Percentiles rank a stretch among this genome's conserved stretches.
phyloP scores from a whole-genome alignment of 371 early-diverging fungal species.

The Rhizopus sp. region DNA sequence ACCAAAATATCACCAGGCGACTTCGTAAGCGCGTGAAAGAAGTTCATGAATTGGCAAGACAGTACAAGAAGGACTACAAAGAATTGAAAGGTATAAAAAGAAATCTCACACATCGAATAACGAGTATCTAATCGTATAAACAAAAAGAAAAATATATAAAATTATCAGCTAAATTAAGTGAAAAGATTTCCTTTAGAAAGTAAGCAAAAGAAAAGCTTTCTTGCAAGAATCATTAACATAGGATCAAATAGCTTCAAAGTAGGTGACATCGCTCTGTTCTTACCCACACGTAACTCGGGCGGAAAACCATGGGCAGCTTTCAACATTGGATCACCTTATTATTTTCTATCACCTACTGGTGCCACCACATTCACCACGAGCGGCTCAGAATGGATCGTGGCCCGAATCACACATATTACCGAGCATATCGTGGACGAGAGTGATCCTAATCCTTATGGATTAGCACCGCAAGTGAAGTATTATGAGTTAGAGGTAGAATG shows the following conservation, averaged over 20 bases:
- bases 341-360: conserved; percentile 63
- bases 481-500: conserved; percentile 61
- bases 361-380: conserved; percentile 40
- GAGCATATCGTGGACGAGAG: conserved; percentile 49
- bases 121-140: not conserved
- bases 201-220: conserved; percentile 17
- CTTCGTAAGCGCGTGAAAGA: conserved; percentile 51
- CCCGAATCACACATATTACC: conserved; percentile 62
- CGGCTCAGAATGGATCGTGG: conserved; percentile 72
- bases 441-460: conserved; percentile 66
- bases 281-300: conserved; percentile 72
- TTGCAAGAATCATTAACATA: not conserved
- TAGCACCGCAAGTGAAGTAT: conserved; percentile 63
- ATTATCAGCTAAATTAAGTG: conserved; percentile 35
- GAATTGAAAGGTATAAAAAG: conserved; percentile 35
- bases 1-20: conserved; percentile 32
- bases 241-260: conserved; percentile 59
- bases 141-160: conserved; percentile 56
- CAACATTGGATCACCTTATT: conserved; percentile 77
- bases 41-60: conserved; percentile 43
- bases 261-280: conserved; percentile 73
- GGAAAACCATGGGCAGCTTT: conserved; percentile 84
- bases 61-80: conserved; percentile 43
- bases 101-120: not conserved
- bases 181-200: conserved; percentile 69